Evolutionary conservation across 2,329 filamentous ascomycete genomes (phyloP), one percentile per base, ranked within the genome.

Genomic region (Diaporthe aspalathi): DNA sequence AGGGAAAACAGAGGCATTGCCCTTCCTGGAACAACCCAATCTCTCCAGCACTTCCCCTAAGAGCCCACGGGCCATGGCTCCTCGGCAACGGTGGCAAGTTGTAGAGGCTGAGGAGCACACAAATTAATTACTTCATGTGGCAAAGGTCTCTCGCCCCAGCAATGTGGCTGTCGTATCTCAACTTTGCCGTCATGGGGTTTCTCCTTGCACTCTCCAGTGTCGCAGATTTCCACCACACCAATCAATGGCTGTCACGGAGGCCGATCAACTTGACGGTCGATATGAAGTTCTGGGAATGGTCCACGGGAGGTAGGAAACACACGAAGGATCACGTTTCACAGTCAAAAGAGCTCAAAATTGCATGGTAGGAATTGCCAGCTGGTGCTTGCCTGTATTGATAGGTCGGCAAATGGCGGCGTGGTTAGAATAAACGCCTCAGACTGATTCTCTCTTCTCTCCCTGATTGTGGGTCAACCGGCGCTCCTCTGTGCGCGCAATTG

Each of bases 331-430:
- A 35, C 20, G 22, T 49, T 17, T 63, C n/a, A 49, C 60, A 22
- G 6, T 17, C 4, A 49, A 6, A n/a, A 63, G 22, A 4, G 3
- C 17, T 8, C 12, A 50, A 12, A n/a, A 5, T 24, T 65, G 14
- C 38, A n/a, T 60, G 5, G n/a, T 49, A 27, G 49, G 49, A 32
- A 35, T 29, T 49, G 14, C n/a, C n/a, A n/a, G n/a, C n/a, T n/a
- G n/a, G n/a, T 35, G 27, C n/a, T 22, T 27, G 43, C n/a, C 60
- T 65, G 60, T 65, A 38, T 49, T 65, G 11, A 24, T 17, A 17
- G 20, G 35, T 65, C n/a, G 20, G 45, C n/a, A 65, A 65, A 20
- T 9, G n/a, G 43, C 60, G 29, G 12, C 5, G 45, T 38, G 8
- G 35, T 7, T 38, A 12, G 35, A 38, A 38, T 38, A 35, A 65